Conservation (phyloP, 352 stramenopile species). For the Blastocystis sp. region DNA sequence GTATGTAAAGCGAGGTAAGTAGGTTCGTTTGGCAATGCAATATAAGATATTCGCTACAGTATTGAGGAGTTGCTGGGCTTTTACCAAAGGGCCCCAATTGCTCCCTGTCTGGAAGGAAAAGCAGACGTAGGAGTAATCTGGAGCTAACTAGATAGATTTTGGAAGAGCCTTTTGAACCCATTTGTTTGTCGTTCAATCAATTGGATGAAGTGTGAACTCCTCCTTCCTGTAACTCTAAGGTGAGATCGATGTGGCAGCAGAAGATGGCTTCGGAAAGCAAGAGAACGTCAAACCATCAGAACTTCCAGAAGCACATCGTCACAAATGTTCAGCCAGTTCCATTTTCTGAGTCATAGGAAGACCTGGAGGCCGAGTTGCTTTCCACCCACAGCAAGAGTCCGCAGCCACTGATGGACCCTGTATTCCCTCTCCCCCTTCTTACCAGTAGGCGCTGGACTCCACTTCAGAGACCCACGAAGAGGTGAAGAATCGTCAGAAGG, state of each 20-base stretch:
- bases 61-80: neutral
- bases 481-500: slow-evolving; percentile 49
- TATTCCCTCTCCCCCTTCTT: neutral
- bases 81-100: neutral
- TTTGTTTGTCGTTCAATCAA: neutral
- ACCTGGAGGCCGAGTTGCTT: neutral
- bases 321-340: neutral
- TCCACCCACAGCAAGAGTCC: neutral
- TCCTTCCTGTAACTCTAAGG: neutral
- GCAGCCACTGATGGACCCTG: neutral
- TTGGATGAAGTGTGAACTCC: neutral
- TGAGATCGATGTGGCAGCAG: neutral
- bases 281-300: neutral
- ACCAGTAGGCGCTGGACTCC: neutral
- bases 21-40: neutral
- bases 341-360: neutral
- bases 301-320: neutral
- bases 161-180: slow-evolving; percentile 29
- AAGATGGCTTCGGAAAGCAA: neutral
- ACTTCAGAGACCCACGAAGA: neutral
- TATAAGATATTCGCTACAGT: slow-evolving; percentile 28
- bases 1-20: neutral
- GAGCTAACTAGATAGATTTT: neutral
- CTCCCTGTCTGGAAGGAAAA: neutral
- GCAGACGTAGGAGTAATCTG: neutral